These are phyloP conservation scores for Lagenidium giganteum DNA, from an alignment of 352 stramenopile species.

Conservation along the genomic window DNA sequence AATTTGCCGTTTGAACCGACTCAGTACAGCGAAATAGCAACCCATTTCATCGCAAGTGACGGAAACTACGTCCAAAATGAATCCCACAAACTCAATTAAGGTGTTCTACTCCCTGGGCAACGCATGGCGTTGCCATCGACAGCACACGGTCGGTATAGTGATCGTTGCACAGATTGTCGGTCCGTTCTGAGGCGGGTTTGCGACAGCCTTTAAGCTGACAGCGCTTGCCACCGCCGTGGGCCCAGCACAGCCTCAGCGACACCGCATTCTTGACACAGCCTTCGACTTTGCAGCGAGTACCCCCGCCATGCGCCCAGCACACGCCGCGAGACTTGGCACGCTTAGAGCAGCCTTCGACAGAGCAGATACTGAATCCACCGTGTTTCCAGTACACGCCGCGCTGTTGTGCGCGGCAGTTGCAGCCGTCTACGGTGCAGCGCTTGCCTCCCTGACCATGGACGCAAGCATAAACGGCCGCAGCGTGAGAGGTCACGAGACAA, in stretches of 20 bases:
- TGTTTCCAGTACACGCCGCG: slow-evolving; percentile 31
- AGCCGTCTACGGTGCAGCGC: slow-evolving; percentile 30
- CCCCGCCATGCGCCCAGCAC: slow-evolving; percentile 20
- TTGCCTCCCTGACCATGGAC: slow-evolving; percentile 36
- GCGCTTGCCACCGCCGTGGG: slow-evolving; percentile 22
- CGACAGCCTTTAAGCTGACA: slow-evolving; percentile 16
- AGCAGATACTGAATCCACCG: slow-evolving; percentile 20
- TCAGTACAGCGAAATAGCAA: no score
- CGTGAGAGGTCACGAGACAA: slow-evolving; percentile 3
- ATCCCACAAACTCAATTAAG: no score
- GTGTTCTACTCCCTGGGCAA: no score
- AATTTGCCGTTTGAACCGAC: no score
- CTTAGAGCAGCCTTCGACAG: slow-evolving; percentile 14
- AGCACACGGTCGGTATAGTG: slow-evolving; percentile 4
- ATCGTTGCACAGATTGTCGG: slow-evolving; percentile 20
- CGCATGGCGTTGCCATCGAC: no score
- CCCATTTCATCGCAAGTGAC: no score
- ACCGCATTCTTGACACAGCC: slow-evolving; percentile 18
- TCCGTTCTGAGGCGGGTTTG: slow-evolving; percentile 19
- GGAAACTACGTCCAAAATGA: no score
- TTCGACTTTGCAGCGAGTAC: slow-evolving; percentile 13
- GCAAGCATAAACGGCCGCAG: no score
- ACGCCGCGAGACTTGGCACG: slow-evolving; percentile 18
- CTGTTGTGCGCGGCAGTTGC: slow-evolving; percentile 33
- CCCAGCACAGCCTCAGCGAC: slow-evolving; percentile 18